Evolutionary conservation across 2,329 filamentous ascomycete genomes (phyloP).

Genomic region (Beauveria bassiana): DNA sequence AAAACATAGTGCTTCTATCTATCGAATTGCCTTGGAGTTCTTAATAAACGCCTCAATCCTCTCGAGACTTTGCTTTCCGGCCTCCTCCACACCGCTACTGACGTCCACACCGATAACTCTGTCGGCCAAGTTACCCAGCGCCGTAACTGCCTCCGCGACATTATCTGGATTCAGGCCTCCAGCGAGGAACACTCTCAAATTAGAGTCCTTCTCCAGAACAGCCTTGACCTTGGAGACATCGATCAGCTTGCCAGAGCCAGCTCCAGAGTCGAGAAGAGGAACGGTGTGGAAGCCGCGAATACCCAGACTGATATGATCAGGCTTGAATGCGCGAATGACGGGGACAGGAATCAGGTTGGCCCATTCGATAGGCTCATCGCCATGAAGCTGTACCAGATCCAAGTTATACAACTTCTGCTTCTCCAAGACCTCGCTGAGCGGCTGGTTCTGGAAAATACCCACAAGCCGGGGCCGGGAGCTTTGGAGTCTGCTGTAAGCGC

Average conservation of each 20-base stretch:
- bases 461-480: constrained; percentile 66
- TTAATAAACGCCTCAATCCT: constrained; percentile 78
- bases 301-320: constrained; percentile 63
- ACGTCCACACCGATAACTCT: constrained; percentile 82
- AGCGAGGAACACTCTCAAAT: constrained; percentile 72
- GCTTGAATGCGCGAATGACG: constrained; percentile 79
- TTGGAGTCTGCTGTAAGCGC: constrained; percentile 39
- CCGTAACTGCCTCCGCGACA: constrained; percentile 57
- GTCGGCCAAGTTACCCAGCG: constrained; percentile 50
- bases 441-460: constrained; percentile 89
- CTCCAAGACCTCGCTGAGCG: constrained; percentile 71
- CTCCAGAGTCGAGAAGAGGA: constrained; percentile 79
- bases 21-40: constrained; percentile 57
- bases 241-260: constrained; percentile 72
- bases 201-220: constrained; percentile 57
- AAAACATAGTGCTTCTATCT: constrained; percentile 13
- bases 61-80: constrained; percentile 69
- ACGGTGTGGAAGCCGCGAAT: constrained; percentile 73
- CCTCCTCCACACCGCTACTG: constrained; percentile 84
- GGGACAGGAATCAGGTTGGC: constrained; percentile 81
- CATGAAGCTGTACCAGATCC: constrained; percentile 89
- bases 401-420: constrained; percentile 69
- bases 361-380: constrained; percentile 89
- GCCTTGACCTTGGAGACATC: constrained; percentile 63
- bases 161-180: constrained; percentile 79